Evolutionary conservation across 371 early-diverging fungal species (phyloP), one percentile per base, ranked within the genome.

Genomic region (Mucor velutinosus): DNA sequence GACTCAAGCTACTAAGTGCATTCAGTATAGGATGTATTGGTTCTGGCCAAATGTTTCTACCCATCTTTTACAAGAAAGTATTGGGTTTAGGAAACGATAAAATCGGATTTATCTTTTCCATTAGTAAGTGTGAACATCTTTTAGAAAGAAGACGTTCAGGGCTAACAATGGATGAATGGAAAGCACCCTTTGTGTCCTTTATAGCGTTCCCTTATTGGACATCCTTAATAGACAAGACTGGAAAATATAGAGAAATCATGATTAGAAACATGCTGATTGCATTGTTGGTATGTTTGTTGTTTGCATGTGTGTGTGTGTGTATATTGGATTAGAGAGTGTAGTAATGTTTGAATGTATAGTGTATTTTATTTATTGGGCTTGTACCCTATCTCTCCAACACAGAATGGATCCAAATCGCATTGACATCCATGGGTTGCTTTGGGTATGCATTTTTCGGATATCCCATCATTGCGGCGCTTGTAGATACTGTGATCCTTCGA

Each of bases 361-460:
- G 71, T 15, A 62, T 74, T n/a, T 59, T 70, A 35, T 74, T 60
- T 15, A 74, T 79, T 25, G 67, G 61, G 4, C 8, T 66, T 32
- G 76, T 79, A n/a, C 76, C 79, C n/a, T 72, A 25, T 30, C 21
- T 74, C 5, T 62, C 76, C 15, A 49, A 65, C 19, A 47, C 47
- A 19, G 67, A 62, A 23, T 61, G 67, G 61, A 41, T 65, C n/a
- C 59, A 65, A 7, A 68, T 74, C 23, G 10, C 45, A 25, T 39
- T 79, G 21, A 73, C 70, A 8, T 69, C 72, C 1, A 6, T 74
- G 0, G 64, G 79, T 25, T 74, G 71, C 32, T 73, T 79, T 65
- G 79, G 79, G 14, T 79, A 73, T 57, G 74, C 76, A 5, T 76
- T 76, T 47, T 79, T 74, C 67, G 79, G 75, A 0, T 79, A 79